phyloP scores from a whole-genome alignment of 345 rosid genomes.

The Hevea brasiliensis region DNA sequence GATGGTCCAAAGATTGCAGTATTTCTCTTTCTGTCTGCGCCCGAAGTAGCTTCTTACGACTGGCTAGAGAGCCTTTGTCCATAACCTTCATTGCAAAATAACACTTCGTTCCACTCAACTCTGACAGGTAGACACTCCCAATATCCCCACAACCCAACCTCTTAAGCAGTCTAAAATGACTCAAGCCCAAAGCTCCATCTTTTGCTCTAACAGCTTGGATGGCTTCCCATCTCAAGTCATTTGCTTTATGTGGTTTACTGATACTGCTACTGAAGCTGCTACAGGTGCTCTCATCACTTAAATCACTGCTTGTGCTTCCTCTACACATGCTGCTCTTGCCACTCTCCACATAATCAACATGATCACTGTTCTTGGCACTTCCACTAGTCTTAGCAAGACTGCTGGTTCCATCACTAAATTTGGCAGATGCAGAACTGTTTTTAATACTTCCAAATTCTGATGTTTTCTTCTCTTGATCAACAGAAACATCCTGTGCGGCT shows the following conservation, averaged over 20 bases:
- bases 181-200: constrained; percentile 73
- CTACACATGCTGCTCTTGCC: constrained; percentile 88
- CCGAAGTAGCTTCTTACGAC: constrained; percentile 85
- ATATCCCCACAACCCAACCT: constrained; percentile 93
- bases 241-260: constrained; percentile 84
- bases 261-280: constrained; percentile 86
- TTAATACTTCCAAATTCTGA: constrained; percentile 68
- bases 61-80: constrained; percentile 88
- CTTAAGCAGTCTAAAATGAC: constrained; percentile 83
- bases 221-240: constrained; percentile 93
- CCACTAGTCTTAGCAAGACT: constrained; percentile 75
- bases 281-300: constrained; percentile 90
- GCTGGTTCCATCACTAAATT: constrained; percentile 73
- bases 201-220: constrained; percentile 71
- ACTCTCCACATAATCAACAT: constrained; percentile 72
- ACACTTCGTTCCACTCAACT: constrained; percentile 83
- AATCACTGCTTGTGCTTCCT: constrained; percentile 87
- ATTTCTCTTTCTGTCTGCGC: constrained; percentile 96
- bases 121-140: constrained; percentile 89
- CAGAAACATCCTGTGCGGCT: constrained; percentile 42
- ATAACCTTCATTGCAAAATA: constrained; percentile 92
- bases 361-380: constrained; percentile 73
- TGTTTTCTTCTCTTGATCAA: constrained; percentile 66
- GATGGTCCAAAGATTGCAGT: constrained; percentile 81
- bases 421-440: constrained; percentile 71